These are phyloP conservation scores for Botrytis paeoniae DNA, from an alignment of 2,329 filamentous ascomycete species.

Conservation along the genomic window DNA sequence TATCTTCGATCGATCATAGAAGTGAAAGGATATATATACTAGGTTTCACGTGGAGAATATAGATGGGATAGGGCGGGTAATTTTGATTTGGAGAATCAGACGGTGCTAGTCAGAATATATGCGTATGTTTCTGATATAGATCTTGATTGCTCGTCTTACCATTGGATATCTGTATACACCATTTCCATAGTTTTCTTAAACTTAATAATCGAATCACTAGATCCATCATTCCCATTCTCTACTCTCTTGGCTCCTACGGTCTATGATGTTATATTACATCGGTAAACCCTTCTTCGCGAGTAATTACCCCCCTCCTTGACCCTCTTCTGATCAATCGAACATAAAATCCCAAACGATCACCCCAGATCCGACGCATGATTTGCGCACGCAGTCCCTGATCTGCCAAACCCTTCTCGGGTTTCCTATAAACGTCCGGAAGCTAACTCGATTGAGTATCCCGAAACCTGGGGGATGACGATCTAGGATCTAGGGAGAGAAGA, in stretches of 20 bases:
- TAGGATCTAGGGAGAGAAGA: background rate
- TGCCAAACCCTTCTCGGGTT: background rate
- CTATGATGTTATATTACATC: background rate
- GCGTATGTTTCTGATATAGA: background rate
- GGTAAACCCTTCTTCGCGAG: background rate
- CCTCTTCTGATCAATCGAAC: background rate
- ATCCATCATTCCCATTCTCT: background rate
- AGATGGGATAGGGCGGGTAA: background rate
- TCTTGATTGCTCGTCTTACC: background rate
- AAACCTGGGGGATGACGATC: slow-evolving; percentile 1
- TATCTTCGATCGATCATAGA: background rate
- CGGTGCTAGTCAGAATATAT: background rate
- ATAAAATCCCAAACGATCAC: background rate
- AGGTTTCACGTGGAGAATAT: background rate
- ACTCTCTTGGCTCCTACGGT: background rate
- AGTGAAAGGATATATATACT: background rate
- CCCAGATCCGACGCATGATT: background rate
- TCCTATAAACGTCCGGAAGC: background rate
- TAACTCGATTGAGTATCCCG: background rate
- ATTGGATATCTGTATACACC: no score
- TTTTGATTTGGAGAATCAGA: no score
- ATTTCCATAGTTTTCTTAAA: background rate
- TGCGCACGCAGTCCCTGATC: background rate
- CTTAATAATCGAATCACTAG: background rate
- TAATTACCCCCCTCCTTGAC: background rate